A percentile compares a stretch with the other conserved stretches of the same genome.
Evolutionary conservation across 1,284 basidiomycete species (phyloP).

Genomic region (Cerioporus squamosus): DNA sequence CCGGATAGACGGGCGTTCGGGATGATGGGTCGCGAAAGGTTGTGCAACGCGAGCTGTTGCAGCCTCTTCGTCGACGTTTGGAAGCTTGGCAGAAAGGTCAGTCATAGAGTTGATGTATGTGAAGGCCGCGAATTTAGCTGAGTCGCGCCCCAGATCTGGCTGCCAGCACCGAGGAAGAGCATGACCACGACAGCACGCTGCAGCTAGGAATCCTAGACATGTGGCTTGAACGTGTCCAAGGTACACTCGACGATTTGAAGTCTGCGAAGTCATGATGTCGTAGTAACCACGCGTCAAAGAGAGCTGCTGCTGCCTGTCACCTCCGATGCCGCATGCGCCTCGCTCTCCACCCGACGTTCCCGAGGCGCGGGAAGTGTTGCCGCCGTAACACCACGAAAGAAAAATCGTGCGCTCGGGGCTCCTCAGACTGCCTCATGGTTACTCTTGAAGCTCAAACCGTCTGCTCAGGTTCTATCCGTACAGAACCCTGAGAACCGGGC

Average conservation of each 20-base stretch:
- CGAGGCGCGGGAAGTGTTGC: too few species aligned
- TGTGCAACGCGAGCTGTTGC: constrained; percentile 34
- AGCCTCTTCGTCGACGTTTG: constrained; percentile 34
- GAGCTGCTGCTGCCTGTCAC: background rate
- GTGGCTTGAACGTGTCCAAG: constrained; percentile 44
- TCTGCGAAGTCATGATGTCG: background rate
- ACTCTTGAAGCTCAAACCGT: too few species aligned
- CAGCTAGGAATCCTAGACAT: constrained; percentile 48
- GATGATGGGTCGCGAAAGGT: constrained; percentile 40
- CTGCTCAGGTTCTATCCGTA: too few species aligned
- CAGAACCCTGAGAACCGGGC: too few species aligned
- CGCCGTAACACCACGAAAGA: too few species aligned
- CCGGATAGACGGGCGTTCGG: constrained; percentile 53
- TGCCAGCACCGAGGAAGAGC: background rate
- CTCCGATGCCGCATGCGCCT: too few species aligned
- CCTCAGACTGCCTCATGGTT: too few species aligned
- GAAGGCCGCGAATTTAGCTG: background rate
- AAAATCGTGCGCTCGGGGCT: too few species aligned
- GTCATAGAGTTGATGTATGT: background rate
- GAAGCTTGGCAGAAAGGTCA: constrained; percentile 32
- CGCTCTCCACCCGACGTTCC: too few species aligned
- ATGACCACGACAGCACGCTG: constrained; percentile 31
- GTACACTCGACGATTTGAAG: background rate
- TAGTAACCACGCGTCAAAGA: background rate
- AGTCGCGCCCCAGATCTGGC: background rate